Base-by-base conservation (phyloP, 805 yeast genomes). In the Metschnikowia henanensis region DNA sequence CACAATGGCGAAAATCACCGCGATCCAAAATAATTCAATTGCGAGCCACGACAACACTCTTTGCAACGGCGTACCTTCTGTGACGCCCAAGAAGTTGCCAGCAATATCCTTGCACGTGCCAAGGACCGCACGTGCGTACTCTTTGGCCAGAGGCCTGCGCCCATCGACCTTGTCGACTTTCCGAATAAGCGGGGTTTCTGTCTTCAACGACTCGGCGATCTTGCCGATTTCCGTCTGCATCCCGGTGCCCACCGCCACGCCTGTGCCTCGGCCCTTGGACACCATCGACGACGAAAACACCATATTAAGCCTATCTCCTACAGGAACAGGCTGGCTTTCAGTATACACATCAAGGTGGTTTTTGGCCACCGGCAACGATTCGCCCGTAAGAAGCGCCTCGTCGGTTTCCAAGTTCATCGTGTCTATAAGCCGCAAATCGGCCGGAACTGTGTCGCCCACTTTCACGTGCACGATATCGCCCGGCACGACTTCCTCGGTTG, bases 61-160 rank as follows among this genome's bases (percentile, higher is more conserved):
- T 51, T 84, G 90, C 50, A 88, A 72, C 3, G 96, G 95, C 3
- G 96, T 89, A 25, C 96, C 96, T n/a, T 73, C 80, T 29, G 76
- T 77, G 21, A 83, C 77, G 38, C 96, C 96, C 50, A 89, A 72
- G 53, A 89, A 77, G 30, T 81, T 77, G 34, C 88, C 89, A 37
- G 77, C 56, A 29, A 79, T 68, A 53, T 83, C 81, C 46, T 72
- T 74, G 23, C 72, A 45, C 5, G 89, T 72, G 12, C 72, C 68
- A 22, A 61, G 56, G 35, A 66, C 56, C 5, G 87, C 83, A 21
- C 54, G 56, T 12, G 65, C 47, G 50, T 76, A 74, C 32, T 71
- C 83, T 28, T 64, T 58, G 37, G 55, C 56, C n/a, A 66, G 57
- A 6, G 80, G 66, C 16, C 69, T 65, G 26, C 12, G 12, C 4